These are phyloP conservation scores for Globisporangium irregulare DNA, from an alignment of 352 stramenopile species.

Conservation along the genomic window DNA sequence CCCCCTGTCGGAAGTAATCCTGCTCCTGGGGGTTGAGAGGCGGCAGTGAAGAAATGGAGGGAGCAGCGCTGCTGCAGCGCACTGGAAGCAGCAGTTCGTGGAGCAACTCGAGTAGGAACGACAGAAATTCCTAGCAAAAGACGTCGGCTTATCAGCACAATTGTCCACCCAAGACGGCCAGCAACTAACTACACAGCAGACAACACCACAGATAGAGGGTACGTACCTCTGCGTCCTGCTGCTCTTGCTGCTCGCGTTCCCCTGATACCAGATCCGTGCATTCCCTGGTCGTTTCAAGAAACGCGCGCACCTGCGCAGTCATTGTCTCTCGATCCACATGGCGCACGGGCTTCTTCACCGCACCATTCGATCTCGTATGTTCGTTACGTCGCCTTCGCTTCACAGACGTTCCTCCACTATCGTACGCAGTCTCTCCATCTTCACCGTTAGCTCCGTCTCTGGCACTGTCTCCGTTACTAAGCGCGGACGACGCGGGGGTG, in stretches of 20 bases:
- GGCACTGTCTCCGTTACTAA: no score
- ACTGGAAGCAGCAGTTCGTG: conserved; percentile 46
- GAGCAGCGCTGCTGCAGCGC: neutral
- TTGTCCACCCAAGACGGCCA: neutral
- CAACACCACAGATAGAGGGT: neutral
- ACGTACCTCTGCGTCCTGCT: conserved; percentile 69
- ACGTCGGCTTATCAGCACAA: neutral
- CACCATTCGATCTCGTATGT: neutral
- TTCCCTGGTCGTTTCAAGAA: conserved; percentile 35
- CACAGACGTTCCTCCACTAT: neutral
- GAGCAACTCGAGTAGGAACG: conserved; percentile 64
- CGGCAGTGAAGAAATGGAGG: neutral
- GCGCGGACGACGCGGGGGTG: neutral
- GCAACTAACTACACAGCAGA: neutral
- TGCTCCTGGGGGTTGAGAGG: conserved; percentile 8
- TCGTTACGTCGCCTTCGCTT: neutral
- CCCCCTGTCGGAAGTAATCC: conserved; percentile 23
- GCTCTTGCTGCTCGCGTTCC: conserved; percentile 43
- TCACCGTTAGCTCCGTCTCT: conserved; percentile 4
- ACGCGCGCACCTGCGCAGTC: conserved; percentile 22
- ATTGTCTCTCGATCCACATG: conserved; percentile 9
- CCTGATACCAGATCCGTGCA: conserved; percentile 50
- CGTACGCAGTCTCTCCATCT: neutral
- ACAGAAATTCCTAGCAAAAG: conserved; percentile 51
- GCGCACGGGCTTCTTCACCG: neutral